These are phyloP conservation scores for Sechiopsis laciniata DNA, from an alignment of 306 rosid genomes.

Conservation along the genomic window DNA sequence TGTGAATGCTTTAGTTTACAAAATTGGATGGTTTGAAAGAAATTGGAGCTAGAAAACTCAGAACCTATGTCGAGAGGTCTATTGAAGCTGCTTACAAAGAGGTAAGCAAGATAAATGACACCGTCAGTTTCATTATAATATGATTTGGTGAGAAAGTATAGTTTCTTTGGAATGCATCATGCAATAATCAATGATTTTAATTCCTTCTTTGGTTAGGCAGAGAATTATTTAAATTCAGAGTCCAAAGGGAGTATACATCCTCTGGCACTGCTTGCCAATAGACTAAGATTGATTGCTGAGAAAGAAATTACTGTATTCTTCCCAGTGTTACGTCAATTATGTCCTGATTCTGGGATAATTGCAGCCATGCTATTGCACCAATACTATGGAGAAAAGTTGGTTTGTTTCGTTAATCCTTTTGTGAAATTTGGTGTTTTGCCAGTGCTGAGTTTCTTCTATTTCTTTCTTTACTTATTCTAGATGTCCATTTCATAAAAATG, in stretches of 20 bases:
- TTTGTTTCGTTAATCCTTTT: slow-evolving; percentile 26
- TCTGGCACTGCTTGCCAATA: slow-evolving; percentile 45
- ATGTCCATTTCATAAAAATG: slow-evolving; percentile 20
- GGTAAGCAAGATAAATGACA: slow-evolving; percentile 25
- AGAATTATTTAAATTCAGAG: slow-evolving; percentile 31
- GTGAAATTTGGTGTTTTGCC: slow-evolving; percentile 4
- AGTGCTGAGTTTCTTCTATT: neutral
- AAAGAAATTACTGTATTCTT: slow-evolving; percentile 43
- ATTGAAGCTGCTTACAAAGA: slow-evolving; percentile 37
- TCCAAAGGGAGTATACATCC: slow-evolving; percentile 42
- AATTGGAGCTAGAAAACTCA: slow-evolving; percentile 29
- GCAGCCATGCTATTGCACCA: slow-evolving; percentile 36
- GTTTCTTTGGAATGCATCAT: slow-evolving; percentile 1
- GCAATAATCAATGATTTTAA: neutral
- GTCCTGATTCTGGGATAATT: slow-evolving; percentile 40
- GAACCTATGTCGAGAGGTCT: slow-evolving; percentile 42
- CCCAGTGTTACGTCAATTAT: slow-evolving; percentile 36
- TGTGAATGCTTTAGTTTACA: slow-evolving; percentile 28
- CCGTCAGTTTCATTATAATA: neutral
- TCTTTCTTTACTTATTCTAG: slow-evolving; percentile 9
- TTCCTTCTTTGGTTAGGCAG: slow-evolving; percentile 31
- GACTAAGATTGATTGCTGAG: slow-evolving; percentile 41
- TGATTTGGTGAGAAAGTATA: neutral
- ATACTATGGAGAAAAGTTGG: slow-evolving; percentile 46
- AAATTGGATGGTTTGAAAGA: slow-evolving; percentile 27